phyloP scores from a whole-genome alignment of 1,284 basidiomycete genomes.

The Sutorius eximius region DNA sequence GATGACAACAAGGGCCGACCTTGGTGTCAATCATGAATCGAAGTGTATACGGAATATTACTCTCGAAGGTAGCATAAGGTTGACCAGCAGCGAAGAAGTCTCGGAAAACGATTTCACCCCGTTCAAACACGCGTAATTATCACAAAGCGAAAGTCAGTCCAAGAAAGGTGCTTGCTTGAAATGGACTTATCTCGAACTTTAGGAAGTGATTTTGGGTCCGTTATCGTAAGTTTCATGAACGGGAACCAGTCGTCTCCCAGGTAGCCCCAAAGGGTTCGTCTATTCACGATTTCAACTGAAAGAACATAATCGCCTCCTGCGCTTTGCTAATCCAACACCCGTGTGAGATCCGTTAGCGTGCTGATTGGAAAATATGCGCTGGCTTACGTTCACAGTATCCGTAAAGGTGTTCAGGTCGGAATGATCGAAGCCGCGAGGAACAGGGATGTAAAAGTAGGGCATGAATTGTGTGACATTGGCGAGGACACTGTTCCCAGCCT shows the following conservation, averaged over 20 bases:
- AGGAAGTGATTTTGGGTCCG: constrained; percentile 73
- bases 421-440: constrained; percentile 77
- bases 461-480: constrained; percentile 78
- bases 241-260: constrained; percentile 73
- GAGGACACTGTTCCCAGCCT: constrained; percentile 87
- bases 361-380: not conserved
- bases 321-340: constrained; percentile 28
- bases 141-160: constrained; percentile 22
- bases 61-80: constrained; percentile 75
- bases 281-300: constrained; percentile 62
- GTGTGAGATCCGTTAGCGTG: constrained; percentile 3
- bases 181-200: constrained; percentile 85
- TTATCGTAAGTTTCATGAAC: constrained; percentile 82
- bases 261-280: constrained; percentile 85
- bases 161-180: not conserved
- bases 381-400: constrained; percentile 75
- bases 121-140: constrained; percentile 78
- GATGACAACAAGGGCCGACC: constrained; percentile 41
- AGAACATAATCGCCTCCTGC: constrained; percentile 44
- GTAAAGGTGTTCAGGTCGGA: constrained; percentile 67
- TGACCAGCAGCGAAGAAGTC: constrained; percentile 59
- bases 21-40: constrained; percentile 97
- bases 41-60: constrained; percentile 85
- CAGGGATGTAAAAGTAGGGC: constrained; percentile 89
- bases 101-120: constrained; percentile 75